phyloP scores from a whole-genome alignment of 371 early-diverging fungal species.

The Vairimorpha ceranae region DNA sequence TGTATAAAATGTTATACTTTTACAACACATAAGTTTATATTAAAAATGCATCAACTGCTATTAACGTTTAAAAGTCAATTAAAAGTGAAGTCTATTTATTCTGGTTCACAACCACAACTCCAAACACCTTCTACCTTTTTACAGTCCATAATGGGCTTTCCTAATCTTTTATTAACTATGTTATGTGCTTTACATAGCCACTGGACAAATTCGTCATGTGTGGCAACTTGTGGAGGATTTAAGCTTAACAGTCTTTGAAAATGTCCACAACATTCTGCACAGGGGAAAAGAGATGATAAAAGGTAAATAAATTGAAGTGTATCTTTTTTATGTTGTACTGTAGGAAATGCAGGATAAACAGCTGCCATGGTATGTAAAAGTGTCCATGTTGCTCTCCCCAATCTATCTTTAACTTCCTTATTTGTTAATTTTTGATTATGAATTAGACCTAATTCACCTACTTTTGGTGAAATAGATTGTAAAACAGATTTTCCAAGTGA shows the following conservation, averaged over 20 bases:
- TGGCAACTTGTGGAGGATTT: conserved; percentile 75
- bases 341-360: conserved; percentile 82
- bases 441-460: background rate
- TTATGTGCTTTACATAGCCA: conserved; percentile 94
- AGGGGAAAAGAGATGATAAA: conserved; percentile 83
- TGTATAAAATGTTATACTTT: too few relatives aligned
- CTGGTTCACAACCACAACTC: conserved; percentile 65
- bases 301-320: conserved; percentile 73
- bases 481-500: background rate
- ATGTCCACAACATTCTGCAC: conserved; percentile 73
- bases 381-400: conserved; percentile 89
- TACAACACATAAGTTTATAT: too few relatives aligned
- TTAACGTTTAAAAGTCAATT: too few relatives aligned
- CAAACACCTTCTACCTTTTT: conserved; percentile 79
- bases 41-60: too few relatives aligned
- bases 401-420: conserved; percentile 69
- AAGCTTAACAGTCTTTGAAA: conserved; percentile 66
- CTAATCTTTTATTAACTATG: conserved; percentile 80
- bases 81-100: too few relatives aligned
- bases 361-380: conserved; percentile 93
- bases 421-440: conserved; percentile 28
- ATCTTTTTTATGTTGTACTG: conserved; percentile 68
- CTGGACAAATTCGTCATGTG: conserved; percentile 67
- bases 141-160: conserved; percentile 85
- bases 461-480: background rate